phyloP scores from a whole-genome alignment of 495 filamentous ascomycete genomes.

The Cercophora sp. region DNA sequence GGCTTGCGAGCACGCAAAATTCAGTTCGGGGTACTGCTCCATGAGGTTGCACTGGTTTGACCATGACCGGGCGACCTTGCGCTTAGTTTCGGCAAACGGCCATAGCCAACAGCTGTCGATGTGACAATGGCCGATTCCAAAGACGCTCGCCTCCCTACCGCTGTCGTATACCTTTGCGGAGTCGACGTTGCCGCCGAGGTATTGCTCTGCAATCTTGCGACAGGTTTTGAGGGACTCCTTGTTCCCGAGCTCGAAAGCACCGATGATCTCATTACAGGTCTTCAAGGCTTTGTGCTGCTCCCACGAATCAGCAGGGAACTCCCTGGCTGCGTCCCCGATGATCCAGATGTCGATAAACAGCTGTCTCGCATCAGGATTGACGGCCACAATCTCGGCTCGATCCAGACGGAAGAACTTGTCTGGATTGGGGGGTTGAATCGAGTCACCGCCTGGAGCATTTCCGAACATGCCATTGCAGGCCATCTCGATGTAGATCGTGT shows the following conservation, averaged over 20 bases:
- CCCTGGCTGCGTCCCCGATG: slow-evolving; percentile 78
- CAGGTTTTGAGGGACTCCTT: slow-evolving; percentile 72
- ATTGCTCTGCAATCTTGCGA: slow-evolving; percentile 76
- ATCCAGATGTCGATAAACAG: slow-evolving; percentile 94
- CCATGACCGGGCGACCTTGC: slow-evolving; percentile 95
- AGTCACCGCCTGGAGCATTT: slow-evolving; percentile 78
- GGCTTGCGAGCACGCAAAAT: slow-evolving; percentile 87
- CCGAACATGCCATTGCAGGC: slow-evolving; percentile 99
- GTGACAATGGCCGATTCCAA: slow-evolving; percentile 90
- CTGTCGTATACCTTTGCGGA: slow-evolving; percentile 79
- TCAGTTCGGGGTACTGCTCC: slow-evolving; percentile 90
- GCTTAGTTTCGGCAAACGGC: slow-evolving; percentile 98
- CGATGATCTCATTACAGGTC: slow-evolving; percentile 80
- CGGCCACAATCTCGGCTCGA: slow-evolving; percentile 81
- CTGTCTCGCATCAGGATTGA: slow-evolving; percentile 78
- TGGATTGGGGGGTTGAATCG: slow-evolving; percentile 82
- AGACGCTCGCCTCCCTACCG: slow-evolving; percentile 69
- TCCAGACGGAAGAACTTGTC: slow-evolving; percentile 72
- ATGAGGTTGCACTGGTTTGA: slow-evolving; percentile 91
- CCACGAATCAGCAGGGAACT: slow-evolving; percentile 76
- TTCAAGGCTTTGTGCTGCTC: slow-evolving; percentile 82
- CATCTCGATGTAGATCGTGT: slow-evolving; percentile 94
- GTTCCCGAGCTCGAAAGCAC: slow-evolving; percentile 76
- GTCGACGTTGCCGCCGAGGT: slow-evolving; percentile 76
- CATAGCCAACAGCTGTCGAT: slow-evolving; percentile 98